Evolutionary conservation across 2,329 filamentous ascomycete species (phyloP).

Genomic region (Talaromyces piceae): DNA sequence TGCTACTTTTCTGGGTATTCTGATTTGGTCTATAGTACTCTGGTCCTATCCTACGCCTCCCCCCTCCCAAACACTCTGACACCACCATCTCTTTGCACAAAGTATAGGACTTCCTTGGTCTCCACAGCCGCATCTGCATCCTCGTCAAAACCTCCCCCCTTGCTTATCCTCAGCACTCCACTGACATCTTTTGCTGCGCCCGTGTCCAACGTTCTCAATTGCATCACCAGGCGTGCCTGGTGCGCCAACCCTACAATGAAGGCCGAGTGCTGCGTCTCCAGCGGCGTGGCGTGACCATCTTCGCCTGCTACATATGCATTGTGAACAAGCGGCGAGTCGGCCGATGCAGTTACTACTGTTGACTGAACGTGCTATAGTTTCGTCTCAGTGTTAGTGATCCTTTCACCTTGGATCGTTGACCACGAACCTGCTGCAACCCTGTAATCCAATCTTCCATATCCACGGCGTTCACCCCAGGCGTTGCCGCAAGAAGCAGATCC

Average conservation of each 20-base stretch:
- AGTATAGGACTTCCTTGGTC: slow-evolving; percentile 71
- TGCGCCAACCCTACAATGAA: slow-evolving; percentile 68
- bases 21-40: background rate
- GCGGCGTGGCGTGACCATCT: slow-evolving; percentile 44
- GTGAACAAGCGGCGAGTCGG: slow-evolving; percentile 64
- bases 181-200: slow-evolving; percentile 87
- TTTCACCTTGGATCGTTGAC: too few species aligned
- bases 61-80: slow-evolving; percentile 82
- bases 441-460: slow-evolving; percentile 52
- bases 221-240: slow-evolving; percentile 62
- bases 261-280: slow-evolving; percentile 65
- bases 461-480: slow-evolving; percentile 36
- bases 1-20: background rate
- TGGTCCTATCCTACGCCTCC: slow-evolving; percentile 41
- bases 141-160: slow-evolving; percentile 41
- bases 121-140: slow-evolving; percentile 26
- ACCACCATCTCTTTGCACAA: slow-evolving; percentile 68
- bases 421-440: slow-evolving; percentile 49
- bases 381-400: background rate
- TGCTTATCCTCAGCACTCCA: slow-evolving; percentile 72
- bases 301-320: slow-evolving; percentile 17
- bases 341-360: slow-evolving; percentile 60
- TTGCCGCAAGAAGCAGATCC: slow-evolving; percentile 57
- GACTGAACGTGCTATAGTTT: slow-evolving; percentile 51
- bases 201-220: slow-evolving; percentile 71